Percentiles rank a stretch among this genome's conserved stretches.
Conservation (phyloP, 495 filamentous ascomycete genomes). For the Daldinia bambusicola region DNA sequence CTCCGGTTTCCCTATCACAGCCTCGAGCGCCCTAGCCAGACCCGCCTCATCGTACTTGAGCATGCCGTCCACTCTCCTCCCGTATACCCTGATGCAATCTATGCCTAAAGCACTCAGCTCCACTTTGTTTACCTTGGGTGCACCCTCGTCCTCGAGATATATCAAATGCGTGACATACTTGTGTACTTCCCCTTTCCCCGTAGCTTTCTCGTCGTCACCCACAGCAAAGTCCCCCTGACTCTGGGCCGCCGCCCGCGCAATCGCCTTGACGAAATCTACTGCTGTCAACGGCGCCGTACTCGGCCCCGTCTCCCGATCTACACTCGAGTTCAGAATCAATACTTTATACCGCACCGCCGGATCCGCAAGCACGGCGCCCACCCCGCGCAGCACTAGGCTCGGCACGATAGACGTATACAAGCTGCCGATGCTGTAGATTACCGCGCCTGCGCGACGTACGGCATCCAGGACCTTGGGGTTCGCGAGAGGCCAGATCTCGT, state of each 20-base stretch:
- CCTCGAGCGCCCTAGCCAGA: conserved; percentile 78
- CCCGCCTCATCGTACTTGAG: conserved; percentile 82
- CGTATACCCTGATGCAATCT: conserved; percentile 79
- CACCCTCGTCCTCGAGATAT: conserved; percentile 77
- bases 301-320: conserved; percentile 88
- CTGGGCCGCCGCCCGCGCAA: conserved; percentile 70
- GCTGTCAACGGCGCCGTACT: conserved; percentile 69
- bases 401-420: conserved; percentile 86
- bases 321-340: conserved; percentile 81
- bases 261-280: conserved; percentile 79
- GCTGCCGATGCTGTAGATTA: conserved; percentile 91
- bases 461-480: conserved; percentile 82
- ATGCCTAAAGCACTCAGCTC: conserved; percentile 75
- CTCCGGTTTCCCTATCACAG: conserved; percentile 77
- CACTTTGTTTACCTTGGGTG: conserved; percentile 74
- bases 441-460: conserved; percentile 67
- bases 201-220: conserved; percentile 32
- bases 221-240: conserved; percentile 56
- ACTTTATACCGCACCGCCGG: conserved; percentile 74
- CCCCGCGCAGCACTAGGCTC: conserved; percentile 71
- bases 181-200: conserved; percentile 45
- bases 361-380: conserved; percentile 66
- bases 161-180: conserved; percentile 86
- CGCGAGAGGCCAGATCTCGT: conserved; percentile 81
- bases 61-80: conserved; percentile 67